Evolutionary conservation across 768 basidiomycete species (phyloP), one percentile per base, ranked within the genome.

Genomic region (Vararia minispora): DNA sequence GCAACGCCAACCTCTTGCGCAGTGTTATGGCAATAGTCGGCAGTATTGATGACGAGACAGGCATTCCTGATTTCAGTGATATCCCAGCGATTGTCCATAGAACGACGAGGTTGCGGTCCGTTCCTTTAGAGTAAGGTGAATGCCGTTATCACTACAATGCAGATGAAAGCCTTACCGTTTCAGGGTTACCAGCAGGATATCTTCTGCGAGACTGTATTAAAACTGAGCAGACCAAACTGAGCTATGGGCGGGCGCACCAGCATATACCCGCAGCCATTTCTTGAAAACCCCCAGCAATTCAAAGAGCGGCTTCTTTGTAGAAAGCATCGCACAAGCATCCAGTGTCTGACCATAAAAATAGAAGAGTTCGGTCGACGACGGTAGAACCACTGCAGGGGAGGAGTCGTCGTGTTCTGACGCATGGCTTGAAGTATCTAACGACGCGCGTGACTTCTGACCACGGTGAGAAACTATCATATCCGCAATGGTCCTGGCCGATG

Each of bases 311-410:
- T 81, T 76, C 0, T 86, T 83, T 1, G 79, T 87, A 8, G 87
- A 91, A 3, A 95, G 65, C 52, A 86, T 91, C 2, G 87, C 82
- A 52, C 94, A 97, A 53, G 91, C 87, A 37, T 98, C 95, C 25
- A 99, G 62, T 39, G 81, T 91, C 56, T 98, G 91, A 0, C 79
- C 88, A 54, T 98, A 98, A 60, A 95, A 90, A 57, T 92, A 95
- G 65, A 98, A 99, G 13, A 99, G 62, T 49, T 98, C 92, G 1
- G 92, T 97, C 1, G 92, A 97, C 0, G 88, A 91, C 0, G 89
- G 85, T 6, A 98, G 69, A 1, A 98, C 87, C 2, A 72, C 62
- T n/a, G 71, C 66, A 1, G 73, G 59, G 0, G 74, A 60, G 20
- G 65, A 62, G 18, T 66, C 61, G 2, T 67, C 68, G 10, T 63